Percentiles rank a stretch among this genome's conserved stretches.
Evolutionary conservation across 202 grass and related monocot genomes (phyloP).

Genomic region (Dendrocalamus latiflorus): DNA sequence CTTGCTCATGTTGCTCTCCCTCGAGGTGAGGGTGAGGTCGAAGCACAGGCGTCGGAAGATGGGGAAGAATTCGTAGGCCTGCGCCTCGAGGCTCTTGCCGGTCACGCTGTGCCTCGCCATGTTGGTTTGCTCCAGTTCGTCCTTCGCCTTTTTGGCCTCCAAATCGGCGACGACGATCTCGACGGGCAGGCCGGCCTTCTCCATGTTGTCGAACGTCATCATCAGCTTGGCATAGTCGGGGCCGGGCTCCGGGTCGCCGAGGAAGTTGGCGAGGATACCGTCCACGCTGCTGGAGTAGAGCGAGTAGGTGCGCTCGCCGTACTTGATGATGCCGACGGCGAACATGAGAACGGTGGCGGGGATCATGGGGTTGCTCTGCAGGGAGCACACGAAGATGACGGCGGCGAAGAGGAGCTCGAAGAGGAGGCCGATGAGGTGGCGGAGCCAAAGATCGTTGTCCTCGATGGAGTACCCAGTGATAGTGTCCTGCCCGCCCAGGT

Average conservation of each 20-base stretch:
- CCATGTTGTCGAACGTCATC: constrained; percentile 42
- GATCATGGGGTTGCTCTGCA: constrained; percentile 7
- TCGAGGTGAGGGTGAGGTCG: no score
- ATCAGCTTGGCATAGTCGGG: constrained; percentile 62
- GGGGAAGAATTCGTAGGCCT: no score
- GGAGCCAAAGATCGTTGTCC: constrained; percentile 83
- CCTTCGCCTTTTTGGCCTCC: not conserved
- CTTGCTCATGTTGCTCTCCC: no score
- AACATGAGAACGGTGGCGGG: constrained; percentile 41
- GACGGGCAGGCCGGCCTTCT: constrained; percentile 15
- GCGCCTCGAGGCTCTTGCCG: not conserved
- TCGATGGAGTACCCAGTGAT: constrained; percentile 69
- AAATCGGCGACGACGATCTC: constrained; percentile 8
- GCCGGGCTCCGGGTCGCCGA: not conserved
- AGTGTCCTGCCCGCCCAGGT: constrained; percentile 65
- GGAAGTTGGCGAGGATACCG: no score
- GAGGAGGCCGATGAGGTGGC: constrained; percentile 61
- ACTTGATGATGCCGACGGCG: constrained; percentile 47
- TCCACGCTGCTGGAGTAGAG: constrained; percentile 47
- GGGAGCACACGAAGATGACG: constrained; percentile 35
- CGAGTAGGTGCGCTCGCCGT: constrained; percentile 51
- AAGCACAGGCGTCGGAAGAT: no score
- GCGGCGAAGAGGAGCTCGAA: constrained; percentile 43
- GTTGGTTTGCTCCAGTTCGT: not conserved
- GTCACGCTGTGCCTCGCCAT: no score